Conservation (phyloP, 768 basidiomycete genomes). For the Podaxis sp. region DNA sequence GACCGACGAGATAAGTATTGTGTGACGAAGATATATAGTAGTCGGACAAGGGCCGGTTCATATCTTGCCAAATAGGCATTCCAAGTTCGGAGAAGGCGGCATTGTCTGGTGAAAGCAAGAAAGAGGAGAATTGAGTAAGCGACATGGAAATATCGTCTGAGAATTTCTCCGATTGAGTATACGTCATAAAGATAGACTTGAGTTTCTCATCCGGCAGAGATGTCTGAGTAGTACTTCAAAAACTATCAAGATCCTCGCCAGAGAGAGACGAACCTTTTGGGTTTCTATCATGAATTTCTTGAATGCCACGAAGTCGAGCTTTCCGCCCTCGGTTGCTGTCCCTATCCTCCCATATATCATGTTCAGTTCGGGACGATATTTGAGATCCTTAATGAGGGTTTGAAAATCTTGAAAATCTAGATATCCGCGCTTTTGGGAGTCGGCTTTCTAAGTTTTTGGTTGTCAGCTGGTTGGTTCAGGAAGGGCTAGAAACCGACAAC, state of each 20-base stretch:
- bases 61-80: constrained; percentile 65
- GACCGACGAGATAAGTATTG: constrained; percentile 88
- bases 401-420: constrained; percentile 83
- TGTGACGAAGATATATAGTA: constrained; percentile 91
- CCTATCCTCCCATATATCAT: constrained; percentile 44
- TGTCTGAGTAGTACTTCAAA: constrained; percentile 26
- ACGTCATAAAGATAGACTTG: constrained; percentile 33
- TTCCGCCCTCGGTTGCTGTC: constrained; percentile 26
- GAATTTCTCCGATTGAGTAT: constrained; percentile 20
- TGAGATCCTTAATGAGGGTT: constrained; percentile 77
- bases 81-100: constrained; percentile 43
- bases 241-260: not conserved
- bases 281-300: constrained; percentile 42
- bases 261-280: constrained; percentile 34
- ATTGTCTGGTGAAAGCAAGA: constrained; percentile 82
- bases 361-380: constrained; percentile 82
- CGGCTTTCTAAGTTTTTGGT: constrained; percentile 52
- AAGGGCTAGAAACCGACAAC: constrained; percentile 12
- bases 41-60: constrained; percentile 84
- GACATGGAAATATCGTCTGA: constrained; percentile 34
- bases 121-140: constrained; percentile 68
- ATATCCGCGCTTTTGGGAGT: constrained; percentile 49
- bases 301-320: constrained; percentile 42
- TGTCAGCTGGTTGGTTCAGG: not conserved
- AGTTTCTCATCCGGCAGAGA: constrained; percentile 31